Conservation (phyloP, 768 basidiomycete genomes). For the Calvatia gigantea region DNA sequence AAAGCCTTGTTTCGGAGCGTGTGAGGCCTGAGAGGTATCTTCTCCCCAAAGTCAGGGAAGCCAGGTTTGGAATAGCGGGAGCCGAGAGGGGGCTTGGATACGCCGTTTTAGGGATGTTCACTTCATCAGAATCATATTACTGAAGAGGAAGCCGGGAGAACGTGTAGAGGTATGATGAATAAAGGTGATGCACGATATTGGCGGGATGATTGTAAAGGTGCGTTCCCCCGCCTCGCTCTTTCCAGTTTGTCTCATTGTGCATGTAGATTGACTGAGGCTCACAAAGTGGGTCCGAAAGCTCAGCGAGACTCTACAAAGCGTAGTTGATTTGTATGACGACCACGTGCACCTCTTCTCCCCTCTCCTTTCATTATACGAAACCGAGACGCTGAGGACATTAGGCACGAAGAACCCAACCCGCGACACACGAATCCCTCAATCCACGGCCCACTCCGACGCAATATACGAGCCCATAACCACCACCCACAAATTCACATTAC, state of each 20-base stretch:
- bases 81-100: conserved; percentile 73
- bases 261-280: conserved; percentile 71
- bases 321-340: conserved; percentile 77
- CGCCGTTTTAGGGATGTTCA: conserved; percentile 71
- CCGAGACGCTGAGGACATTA: conserved; percentile 24
- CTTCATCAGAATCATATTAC: conserved; percentile 46
- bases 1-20: conserved; percentile 67
- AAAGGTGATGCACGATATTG: conserved; percentile 83
- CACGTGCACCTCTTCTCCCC: conserved; percentile 45
- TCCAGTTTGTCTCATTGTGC: neutral
- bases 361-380: no score
- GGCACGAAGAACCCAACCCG: conserved; percentile 71
- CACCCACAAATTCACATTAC: conserved; percentile 67
- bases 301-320: conserved; percentile 65
- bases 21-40: conserved; percentile 59
- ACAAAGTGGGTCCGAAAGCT: conserved; percentile 78
- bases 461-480: conserved; percentile 75
- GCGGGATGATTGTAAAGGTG: conserved; percentile 74
- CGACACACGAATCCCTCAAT: conserved; percentile 71
- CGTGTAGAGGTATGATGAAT: conserved; percentile 50
- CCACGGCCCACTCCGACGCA: conserved; percentile 70
- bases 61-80: conserved; percentile 73
- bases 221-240: conserved; percentile 2
- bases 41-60: conserved; percentile 61
- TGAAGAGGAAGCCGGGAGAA: conserved; percentile 23